Conservation (phyloP, 805 yeast species). For the Yamadazyma olivae region DNA sequence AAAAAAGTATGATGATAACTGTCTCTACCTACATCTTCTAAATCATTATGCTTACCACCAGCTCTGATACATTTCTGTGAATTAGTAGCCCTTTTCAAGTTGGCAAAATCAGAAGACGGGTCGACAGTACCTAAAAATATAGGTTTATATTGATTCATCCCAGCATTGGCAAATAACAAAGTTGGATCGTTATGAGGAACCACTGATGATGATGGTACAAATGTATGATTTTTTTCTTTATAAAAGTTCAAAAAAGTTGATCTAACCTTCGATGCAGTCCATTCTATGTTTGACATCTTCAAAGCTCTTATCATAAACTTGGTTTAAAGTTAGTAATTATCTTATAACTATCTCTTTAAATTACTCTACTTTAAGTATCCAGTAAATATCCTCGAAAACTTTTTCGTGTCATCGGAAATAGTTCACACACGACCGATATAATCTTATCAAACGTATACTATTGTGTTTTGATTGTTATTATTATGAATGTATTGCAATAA, state of each 20-base stretch:
- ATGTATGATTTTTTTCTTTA: constrained; percentile 62
- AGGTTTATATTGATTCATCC: constrained; percentile 99
- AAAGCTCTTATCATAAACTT: constrained; percentile 3
- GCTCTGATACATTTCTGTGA: constrained; percentile 99
- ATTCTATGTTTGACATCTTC: constrained; percentile 21
- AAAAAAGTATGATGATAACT: constrained; percentile 98
- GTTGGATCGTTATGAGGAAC: constrained; percentile 99
- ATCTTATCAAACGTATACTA: too few relatives aligned
- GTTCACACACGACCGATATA: too few relatives aligned
- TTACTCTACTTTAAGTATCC: too few relatives aligned
- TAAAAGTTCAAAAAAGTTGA: constrained; percentile 82
- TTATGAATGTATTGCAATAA: too few relatives aligned
- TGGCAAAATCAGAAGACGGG: constrained; percentile 84
- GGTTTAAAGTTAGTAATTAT: too few relatives aligned
- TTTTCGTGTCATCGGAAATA: too few relatives aligned
- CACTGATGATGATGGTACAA: constrained; percentile 90
- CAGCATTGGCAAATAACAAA: constrained; percentile 94
- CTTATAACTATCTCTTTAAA: too few relatives aligned
- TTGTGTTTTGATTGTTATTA: too few relatives aligned
- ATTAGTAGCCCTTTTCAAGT: constrained; percentile 84
- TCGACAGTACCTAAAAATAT: constrained; percentile 96
- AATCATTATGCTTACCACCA: constrained; percentile 97
- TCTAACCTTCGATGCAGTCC: constrained; percentile 62
- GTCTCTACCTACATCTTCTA: constrained; percentile 98
- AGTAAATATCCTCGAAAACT: too few relatives aligned